Percentiles rank a stretch among this genome's conserved stretches.
These are phyloP conservation scores for Stygiomarasmius scandens DNA, from an alignment of 1,284 basidiomycete genomes.

Conservation along the genomic window DNA sequence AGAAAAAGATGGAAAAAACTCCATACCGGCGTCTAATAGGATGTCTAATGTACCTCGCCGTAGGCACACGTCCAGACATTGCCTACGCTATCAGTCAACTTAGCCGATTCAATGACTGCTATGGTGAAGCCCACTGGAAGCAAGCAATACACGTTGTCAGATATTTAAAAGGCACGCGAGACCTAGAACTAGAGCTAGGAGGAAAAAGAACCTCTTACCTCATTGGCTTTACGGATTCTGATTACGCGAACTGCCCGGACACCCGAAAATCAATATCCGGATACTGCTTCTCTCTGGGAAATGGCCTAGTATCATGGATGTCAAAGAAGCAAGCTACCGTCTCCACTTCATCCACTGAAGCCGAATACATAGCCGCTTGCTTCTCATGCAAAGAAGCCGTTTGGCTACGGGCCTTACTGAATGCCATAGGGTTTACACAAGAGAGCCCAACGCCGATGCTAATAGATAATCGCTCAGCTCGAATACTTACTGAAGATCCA, in stretches of 20 bases:
- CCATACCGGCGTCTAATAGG: conserved; percentile 38
- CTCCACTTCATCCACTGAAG: too few species aligned
- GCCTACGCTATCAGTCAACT: conserved; percentile 39
- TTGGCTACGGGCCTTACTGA: too few species aligned
- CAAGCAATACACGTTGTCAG: conserved; percentile 40
- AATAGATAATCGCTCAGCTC: too few species aligned
- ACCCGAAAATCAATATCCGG: neutral
- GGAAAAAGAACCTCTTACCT: conserved; percentile 25
- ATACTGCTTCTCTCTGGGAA: neutral
- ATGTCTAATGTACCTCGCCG: conserved; percentile 41
- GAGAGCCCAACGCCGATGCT: too few species aligned
- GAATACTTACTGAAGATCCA: too few species aligned
- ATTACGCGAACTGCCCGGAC: conserved; percentile 28
- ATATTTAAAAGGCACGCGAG: conserved; percentile 44
- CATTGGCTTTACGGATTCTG: conserved; percentile 43
- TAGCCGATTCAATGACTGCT: conserved; percentile 34
- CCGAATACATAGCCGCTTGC: too few species aligned
- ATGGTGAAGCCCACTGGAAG: conserved; percentile 35
- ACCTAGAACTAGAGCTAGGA: conserved; percentile 32
- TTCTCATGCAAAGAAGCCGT: too few species aligned
- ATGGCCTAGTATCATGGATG: too few species aligned
- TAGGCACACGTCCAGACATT: conserved; percentile 43
- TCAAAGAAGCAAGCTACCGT: too few species aligned
- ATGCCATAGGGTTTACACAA: too few species aligned
- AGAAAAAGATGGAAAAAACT: conserved; percentile 1